Base-by-base conservation (phyloP, 2,329 filamentous ascomycete species). In the Diaporthe velutina region DNA sequence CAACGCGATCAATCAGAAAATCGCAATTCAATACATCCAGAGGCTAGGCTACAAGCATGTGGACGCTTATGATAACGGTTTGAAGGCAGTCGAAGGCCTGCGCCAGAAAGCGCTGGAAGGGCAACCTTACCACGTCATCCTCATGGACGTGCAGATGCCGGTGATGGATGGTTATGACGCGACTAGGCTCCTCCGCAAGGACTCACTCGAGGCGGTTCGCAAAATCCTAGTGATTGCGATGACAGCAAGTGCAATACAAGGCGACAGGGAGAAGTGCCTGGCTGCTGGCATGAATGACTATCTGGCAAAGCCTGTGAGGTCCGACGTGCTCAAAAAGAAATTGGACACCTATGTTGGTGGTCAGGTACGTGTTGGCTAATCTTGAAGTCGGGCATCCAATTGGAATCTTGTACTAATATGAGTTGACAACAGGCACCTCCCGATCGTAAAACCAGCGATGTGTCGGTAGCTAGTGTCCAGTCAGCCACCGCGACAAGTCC, bases 131-230 rank as follows among this genome's bases (percentile, higher is more conserved):
- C 95, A 98, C 80, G 89, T 98, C 42, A 93, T 98, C 54, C 89
- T 98, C 58, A 98, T 98, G 96, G 96, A 98, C 82, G 95, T 98
- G 4, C 95, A 98, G 84, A 98, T 98, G 96, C 96, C 96, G 0
- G 92, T 97, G 4, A 90, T 98, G 12, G 96, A 98, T 82, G 96
- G 96, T 8, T 98, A 98, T 81, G 94, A 98, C 83, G 95, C 96
- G 1, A 98, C 96, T 0, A 93, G 93, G 77, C 89, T 95, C 74
- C 91, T 98, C 58, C 92, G 96, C 13, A 91, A 91, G 78, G 95
- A 98, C 82, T 83, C 90, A 0, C 90, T 95, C 74, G 93, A 95
- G 48, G 90, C 90, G 10, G 95, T 98, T 15, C 90, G 94, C 70
- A 92, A 94, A 77, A 91, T 97, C 1, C 87, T 98, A n/a, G 94